Base-by-base conservation (phyloP, 768 basidiomycete species). In the Calocybe indica region DNA sequence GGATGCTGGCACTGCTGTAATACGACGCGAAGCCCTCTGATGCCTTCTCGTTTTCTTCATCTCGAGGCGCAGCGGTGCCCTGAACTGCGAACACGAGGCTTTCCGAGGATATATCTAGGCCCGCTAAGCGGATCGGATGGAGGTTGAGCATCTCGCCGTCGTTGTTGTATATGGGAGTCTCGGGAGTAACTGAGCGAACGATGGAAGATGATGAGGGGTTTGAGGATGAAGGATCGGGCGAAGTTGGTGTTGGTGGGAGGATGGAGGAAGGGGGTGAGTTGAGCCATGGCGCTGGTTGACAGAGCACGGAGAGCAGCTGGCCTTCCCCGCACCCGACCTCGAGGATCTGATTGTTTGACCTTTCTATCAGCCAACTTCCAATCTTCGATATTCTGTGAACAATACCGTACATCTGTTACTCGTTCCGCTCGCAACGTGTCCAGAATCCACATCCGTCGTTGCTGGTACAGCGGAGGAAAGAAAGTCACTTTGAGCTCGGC, bases 311-410 rank as follows among this genome's bases (percentile, higher is more conserved):
- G 10, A 93, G 76, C 6, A 93, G 73, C 35, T 81, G 71, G 14
- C 91, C 91, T 63, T 88, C 82, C 36, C 91, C 91, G 55, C 91
- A 94, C 4, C 91, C 91, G 28, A 91, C 70, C 56, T 94, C 91
- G 41, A 92, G 68, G 6, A 92, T 73, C 88, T 91, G 47, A 15
- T 9, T 28, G 7, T 10, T 31, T 11, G 37, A 40, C n/a, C 37
- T 50, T 41, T 34, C 22, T 38, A 34, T 13, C 15, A 7, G 35
- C 48, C 37, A 33, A 44, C 29, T 15, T n/a, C 39, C 37, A 37
- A n/a, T 38, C 30, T n/a, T 38, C 40, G 31, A 28, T 32, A 32
- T 22, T 35, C 8, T 40, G 13, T 32, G 34, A 8, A 31, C 22
- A 13, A 10, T 47, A 5, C 59, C 71, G 44, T 52, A 82, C 85